Evolutionary conservation across 495 filamentous ascomycete species (phyloP).

Genomic region (Polyplosphaeria fusca): DNA sequence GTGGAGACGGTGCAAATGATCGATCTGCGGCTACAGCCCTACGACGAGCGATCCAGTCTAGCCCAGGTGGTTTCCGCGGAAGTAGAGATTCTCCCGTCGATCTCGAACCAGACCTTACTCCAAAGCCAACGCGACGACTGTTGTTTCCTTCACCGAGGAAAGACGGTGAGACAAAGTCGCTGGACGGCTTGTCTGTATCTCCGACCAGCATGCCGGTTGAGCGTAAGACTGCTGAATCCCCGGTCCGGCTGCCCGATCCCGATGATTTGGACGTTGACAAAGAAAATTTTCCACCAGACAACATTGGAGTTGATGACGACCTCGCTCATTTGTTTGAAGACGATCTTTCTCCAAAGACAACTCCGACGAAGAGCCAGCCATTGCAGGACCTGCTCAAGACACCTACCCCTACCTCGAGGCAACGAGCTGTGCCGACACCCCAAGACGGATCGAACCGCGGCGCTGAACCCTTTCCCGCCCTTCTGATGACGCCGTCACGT

Average conservation of each 20-base stretch:
- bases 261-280: conserved; percentile 44
- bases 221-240: neutral
- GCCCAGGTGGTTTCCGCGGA: conserved; percentile 63
- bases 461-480: conserved; percentile 4
- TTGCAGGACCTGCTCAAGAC: conserved; percentile 34
- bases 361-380: conserved; percentile 19
- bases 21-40: conserved; percentile 55
- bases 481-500: conserved; percentile 23
- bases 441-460: conserved; percentile 2
- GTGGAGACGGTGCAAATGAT: neutral
- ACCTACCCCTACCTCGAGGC: conserved; percentile 25
- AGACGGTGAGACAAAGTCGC: conserved; percentile 38
- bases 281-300: conserved; percentile 42
- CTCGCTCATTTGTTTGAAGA: conserved; percentile 34
- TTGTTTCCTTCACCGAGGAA: conserved; percentile 62
- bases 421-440: conserved; percentile 8
- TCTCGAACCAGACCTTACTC: conserved; percentile 52
- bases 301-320: conserved; percentile 33
- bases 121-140: conserved; percentile 66
- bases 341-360: conserved; percentile 16
- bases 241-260: neutral
- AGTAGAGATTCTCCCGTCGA: conserved; percentile 66
- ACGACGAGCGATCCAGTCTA: conserved; percentile 65
- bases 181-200: conserved; percentile 28
- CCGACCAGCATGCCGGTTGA: conserved; percentile 1